These are phyloP conservation scores for Colletotrichum sp. DNA, from an alignment of 2,329 filamentous ascomycete genomes.

Conservation along the genomic window DNA sequence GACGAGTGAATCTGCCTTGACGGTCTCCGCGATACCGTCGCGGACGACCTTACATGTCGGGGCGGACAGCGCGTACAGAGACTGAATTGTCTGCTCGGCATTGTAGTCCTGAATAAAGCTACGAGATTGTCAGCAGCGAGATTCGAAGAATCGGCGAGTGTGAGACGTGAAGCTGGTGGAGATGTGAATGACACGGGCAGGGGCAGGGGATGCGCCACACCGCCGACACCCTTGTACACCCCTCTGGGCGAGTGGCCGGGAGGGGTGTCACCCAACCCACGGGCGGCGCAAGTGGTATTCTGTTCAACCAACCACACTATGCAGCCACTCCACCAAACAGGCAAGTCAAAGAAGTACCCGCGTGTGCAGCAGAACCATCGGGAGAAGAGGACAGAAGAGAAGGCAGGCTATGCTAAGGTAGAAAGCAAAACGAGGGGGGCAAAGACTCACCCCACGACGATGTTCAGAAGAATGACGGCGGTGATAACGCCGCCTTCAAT, in stretches of 20 bases:
- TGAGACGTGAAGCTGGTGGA: conserved; percentile 16
- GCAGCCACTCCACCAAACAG: neutral
- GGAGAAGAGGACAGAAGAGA: neutral
- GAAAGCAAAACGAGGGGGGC: neutral
- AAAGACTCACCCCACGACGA: conserved; percentile 63
- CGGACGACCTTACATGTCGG: conserved; percentile 65
- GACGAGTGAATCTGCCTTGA: conserved; percentile 64
- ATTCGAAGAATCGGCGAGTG: neutral
- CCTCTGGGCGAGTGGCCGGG: neutral
- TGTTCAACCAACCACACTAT: neutral
- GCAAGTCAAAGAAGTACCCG: neutral
- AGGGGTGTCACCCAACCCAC: conserved; percentile 12
- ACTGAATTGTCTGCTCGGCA: conserved; percentile 67
- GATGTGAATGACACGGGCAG: neutral
- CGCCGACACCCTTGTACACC: neutral
- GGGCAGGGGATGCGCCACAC: neutral
- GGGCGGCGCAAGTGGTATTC: neutral
- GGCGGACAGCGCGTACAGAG: conserved; percentile 61
- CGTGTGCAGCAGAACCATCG: neutral
- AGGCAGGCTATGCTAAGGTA: neutral
- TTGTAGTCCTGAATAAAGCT: conserved; percentile 66
- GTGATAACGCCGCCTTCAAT: conserved; percentile 68
- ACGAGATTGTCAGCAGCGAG: conserved; percentile 28
- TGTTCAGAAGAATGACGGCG: conserved; percentile 71
- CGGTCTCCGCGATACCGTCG: conserved; percentile 52